Percentiles rank a stretch among this genome's conserved stretches.
phyloP scores from a whole-genome alignment of 306 rosid species.

The Rosa chinensis region DNA sequence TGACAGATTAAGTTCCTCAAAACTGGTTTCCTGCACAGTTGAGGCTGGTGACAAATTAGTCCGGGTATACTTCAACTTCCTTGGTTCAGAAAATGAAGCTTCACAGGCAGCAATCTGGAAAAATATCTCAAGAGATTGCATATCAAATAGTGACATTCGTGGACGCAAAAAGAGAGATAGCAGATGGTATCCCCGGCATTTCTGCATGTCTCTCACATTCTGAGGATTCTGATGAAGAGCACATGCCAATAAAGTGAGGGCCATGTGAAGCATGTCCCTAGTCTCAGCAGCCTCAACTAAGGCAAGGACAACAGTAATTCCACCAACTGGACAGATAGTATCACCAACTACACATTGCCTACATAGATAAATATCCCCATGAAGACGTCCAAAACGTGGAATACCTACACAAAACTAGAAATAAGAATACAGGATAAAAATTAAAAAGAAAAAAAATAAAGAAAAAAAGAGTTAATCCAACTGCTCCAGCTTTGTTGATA shows the following conservation, averaged over 20 bases:
- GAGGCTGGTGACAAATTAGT: conserved; percentile 54
- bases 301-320: conserved; percentile 84
- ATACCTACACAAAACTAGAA: conserved; percentile 61
- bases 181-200: conserved; percentile 92
- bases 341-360: conserved; percentile 89
- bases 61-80: conserved; percentile 58
- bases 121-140: conserved; percentile 95
- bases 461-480: not conserved
- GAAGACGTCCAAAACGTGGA: conserved; percentile 98
- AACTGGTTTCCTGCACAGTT: conserved; percentile 60
- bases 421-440: conserved; percentile 20
- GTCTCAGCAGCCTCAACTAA: conserved; percentile 97
- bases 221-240: conserved; percentile 93
- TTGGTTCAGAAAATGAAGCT: conserved; percentile 99
- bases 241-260: conserved; percentile 81
- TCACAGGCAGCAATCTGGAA: conserved; percentile 99
- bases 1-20: conserved; percentile 69
- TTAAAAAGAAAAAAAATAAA: conserved; percentile 15
- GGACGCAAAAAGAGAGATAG: conserved; percentile 90
- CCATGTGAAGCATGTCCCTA: conserved; percentile 97
- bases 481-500: not conserved
- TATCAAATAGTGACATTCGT: conserved; percentile 90
- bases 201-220: conserved; percentile 92
- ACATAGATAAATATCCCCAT: conserved; percentile 81
- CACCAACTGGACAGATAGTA: conserved; percentile 82